These are phyloP conservation scores for Backusella tarrabulga DNA, from an alignment of 192 early-diverging fungal species.

Conservation along the genomic window DNA sequence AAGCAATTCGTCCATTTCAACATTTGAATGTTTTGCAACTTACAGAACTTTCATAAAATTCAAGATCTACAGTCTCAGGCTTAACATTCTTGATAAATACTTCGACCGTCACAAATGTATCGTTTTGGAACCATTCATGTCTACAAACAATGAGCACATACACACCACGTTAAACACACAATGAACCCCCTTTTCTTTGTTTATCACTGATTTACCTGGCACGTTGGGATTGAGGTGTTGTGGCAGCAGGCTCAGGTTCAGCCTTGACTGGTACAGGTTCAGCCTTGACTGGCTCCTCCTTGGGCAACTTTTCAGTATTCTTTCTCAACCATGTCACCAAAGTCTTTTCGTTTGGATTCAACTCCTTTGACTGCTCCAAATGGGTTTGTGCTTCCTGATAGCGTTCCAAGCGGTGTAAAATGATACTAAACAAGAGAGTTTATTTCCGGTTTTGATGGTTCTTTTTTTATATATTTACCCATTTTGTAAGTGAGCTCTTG, in stretches of 20 bases:
- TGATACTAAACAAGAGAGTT: slow-evolving; percentile 36
- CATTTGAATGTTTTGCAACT: background rate
- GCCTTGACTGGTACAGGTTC: background rate
- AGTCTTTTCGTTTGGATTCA: slow-evolving; percentile 46
- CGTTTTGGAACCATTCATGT: slow-evolving; percentile 99
- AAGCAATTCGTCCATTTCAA: background rate
- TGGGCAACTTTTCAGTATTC: slow-evolving; percentile 59
- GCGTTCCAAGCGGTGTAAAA: slow-evolving; percentile 52
- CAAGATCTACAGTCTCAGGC: slow-evolving; percentile 66
- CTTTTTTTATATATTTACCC: slow-evolving; percentile 38
- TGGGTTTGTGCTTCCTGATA: slow-evolving; percentile 61
- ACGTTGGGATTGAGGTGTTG: background rate
- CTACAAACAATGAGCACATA: slow-evolving; percentile 43
- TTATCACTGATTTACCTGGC: background rate
- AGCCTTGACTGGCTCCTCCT: slow-evolving; percentile 19
- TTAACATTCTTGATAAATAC: slow-evolving; percentile 91
- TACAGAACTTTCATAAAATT: slow-evolving; percentile 59
- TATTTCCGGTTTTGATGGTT: background rate
- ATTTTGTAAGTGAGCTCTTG: slow-evolving; percentile 67
- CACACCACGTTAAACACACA: background rate
- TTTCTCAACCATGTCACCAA: slow-evolving; percentile 52
- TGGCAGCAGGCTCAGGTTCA: background rate
- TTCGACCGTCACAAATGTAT: slow-evolving; percentile 78
- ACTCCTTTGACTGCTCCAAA: slow-evolving; percentile 42
- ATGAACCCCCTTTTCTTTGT: background rate